Evolutionary conservation across 1,284 basidiomycete genomes (phyloP).

Genomic region (Kwoniella shivajii): DNA sequence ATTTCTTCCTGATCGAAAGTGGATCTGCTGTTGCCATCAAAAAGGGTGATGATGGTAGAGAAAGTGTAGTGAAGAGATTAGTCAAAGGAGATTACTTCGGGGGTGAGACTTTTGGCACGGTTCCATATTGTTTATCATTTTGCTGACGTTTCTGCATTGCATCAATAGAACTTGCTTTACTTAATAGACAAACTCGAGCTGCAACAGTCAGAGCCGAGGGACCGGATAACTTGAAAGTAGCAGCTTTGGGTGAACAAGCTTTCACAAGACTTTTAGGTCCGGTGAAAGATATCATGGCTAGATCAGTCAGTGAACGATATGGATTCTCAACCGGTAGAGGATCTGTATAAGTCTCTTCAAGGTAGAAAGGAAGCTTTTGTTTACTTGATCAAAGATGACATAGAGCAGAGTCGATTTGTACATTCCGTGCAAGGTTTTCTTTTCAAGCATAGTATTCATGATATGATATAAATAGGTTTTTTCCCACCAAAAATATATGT

Average conservation of each 20-base stretch:
- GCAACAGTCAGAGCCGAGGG: conserved; percentile 83
- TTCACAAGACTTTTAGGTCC: conserved; percentile 94
- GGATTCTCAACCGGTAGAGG: conserved; percentile 34
- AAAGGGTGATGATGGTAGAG: conserved; percentile 64
- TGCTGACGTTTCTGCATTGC: not conserved
- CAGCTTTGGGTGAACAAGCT: conserved; percentile 87
- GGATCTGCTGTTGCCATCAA: conserved; percentile 89
- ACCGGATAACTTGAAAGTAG: conserved; percentile 76
- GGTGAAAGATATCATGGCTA: conserved; percentile 56
- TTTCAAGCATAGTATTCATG: no score
- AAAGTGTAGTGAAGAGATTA: conserved; percentile 72
- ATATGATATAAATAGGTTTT: no score
- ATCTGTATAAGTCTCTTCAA: conserved; percentile 16
- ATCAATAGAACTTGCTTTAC: conserved; percentile 72
- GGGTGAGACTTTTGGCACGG: conserved; percentile 63
- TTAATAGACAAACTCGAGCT: conserved; percentile 82
- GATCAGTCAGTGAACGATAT: conserved; percentile 53
- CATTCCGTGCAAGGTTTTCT: not conserved
- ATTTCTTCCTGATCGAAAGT: conserved; percentile 96
- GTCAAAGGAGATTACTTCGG: conserved; percentile 97
- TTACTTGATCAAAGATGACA: not conserved
- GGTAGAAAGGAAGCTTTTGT: not conserved
- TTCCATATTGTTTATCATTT: not conserved
- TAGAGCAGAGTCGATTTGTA: not conserved
- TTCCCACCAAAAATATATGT: no score